These are phyloP conservation scores for Jackrogersella minutella DNA, from an alignment of 495 filamentous ascomycete genomes.

Conservation along the genomic window DNA sequence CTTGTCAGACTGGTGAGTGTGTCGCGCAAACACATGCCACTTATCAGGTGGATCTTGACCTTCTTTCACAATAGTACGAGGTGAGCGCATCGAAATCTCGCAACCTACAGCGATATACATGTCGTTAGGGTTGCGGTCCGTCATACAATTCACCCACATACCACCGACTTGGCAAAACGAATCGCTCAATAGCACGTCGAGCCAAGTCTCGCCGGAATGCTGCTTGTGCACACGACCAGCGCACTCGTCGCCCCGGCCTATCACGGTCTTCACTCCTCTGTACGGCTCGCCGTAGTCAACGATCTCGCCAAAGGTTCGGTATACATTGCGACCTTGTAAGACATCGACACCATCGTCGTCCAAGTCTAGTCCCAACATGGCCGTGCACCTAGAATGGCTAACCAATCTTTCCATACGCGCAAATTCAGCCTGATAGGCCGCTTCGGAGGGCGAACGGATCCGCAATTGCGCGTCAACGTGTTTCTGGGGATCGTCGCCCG, in stretches of 20 bases:
- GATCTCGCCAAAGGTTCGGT: constrained; percentile 52
- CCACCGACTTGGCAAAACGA: constrained; percentile 59
- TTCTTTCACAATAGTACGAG: not conserved
- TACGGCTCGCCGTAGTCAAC: constrained; percentile 56
- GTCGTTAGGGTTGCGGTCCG: constrained; percentile 33
- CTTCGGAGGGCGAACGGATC: not conserved
- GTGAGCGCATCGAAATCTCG: not conserved
- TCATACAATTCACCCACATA: constrained; percentile 62
- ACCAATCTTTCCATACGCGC: constrained; percentile 51
- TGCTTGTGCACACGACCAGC: constrained; percentile 53
- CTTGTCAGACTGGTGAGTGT: constrained; percentile 31
- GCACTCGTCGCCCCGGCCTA: constrained; percentile 49
- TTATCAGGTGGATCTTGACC: not conserved
- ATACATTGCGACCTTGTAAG: constrained; percentile 58
- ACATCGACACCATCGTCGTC: constrained; percentile 52
- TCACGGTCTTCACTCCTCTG: constrained; percentile 53
- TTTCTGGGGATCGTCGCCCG: not conserved
- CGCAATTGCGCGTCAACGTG: not conserved
- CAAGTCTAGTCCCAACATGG: constrained; percentile 42
- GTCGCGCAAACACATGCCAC: constrained; percentile 15
- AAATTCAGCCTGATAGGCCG: constrained; percentile 45
- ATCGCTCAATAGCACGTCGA: constrained; percentile 14
- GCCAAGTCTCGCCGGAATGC: constrained; percentile 41
- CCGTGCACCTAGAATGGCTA: constrained; percentile 47
- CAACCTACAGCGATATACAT: not conserved